A percentile compares a stretch with the other conserved stretches of the same genome.
These are phyloP conservation scores for Liquidambar formosana DNA, from an alignment of 164 flowering plant genomes.

Conservation along the genomic window DNA sequence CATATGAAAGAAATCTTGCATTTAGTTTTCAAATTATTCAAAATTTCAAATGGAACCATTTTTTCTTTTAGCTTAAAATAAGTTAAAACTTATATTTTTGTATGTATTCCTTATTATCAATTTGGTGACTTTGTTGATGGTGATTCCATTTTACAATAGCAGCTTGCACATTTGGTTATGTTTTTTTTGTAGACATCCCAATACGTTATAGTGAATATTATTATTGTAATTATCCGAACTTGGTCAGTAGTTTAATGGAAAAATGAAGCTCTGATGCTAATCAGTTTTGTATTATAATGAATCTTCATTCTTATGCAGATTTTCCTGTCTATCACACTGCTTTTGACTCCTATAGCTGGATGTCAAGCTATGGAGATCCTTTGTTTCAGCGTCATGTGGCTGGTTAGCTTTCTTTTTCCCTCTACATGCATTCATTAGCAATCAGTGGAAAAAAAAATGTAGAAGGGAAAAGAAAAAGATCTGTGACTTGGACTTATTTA, in stretches of 20 bases:
- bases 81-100: too few relatives aligned
- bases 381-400: constrained; percentile 87
- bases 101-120: too few relatives aligned
- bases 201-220: background rate
- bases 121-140: too few relatives aligned
- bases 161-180: too few relatives aligned
- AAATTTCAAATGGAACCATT: too few relatives aligned
- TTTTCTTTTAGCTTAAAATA: too few relatives aligned
- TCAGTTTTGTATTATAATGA: constrained; percentile 4
- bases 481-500: too few relatives aligned
- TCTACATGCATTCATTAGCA: background rate
- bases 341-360: constrained; percentile 85
- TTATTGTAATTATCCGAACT: background rate
- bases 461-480: background rate
- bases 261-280: background rate
- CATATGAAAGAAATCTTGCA: too few relatives aligned
- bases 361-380: constrained; percentile 76
- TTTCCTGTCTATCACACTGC: constrained; percentile 97
- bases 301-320: constrained; percentile 43
- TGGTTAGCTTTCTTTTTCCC: constrained; percentile 40
- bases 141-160: too few relatives aligned
- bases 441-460: background rate
- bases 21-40: too few relatives aligned
- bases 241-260: background rate
- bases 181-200: too few relatives aligned